A percentile compares a stretch with the other conserved stretches of the same genome.
Evolutionary conservation across 2,329 filamentous ascomycete species (phyloP).

Genomic region (Phoma sp.): DNA sequence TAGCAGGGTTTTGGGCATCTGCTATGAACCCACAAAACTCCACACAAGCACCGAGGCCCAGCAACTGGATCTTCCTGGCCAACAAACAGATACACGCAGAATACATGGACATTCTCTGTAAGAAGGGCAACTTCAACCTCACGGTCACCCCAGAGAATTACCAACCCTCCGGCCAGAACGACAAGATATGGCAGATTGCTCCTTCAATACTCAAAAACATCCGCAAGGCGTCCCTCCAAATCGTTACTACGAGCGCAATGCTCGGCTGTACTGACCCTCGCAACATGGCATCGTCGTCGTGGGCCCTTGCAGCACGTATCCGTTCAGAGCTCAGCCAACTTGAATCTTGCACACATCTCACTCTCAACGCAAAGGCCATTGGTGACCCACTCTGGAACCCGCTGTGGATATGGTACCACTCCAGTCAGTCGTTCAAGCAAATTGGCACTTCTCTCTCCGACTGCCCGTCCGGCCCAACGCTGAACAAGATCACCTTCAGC

Average conservation of each 20-base stretch:
- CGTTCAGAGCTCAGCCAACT: conserved; percentile 33
- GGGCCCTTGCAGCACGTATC: conserved; percentile 40
- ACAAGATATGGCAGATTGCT: conserved; percentile 40
- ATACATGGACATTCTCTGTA: conserved; percentile 46
- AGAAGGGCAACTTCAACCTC: conserved; percentile 40
- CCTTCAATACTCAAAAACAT: conserved; percentile 29
- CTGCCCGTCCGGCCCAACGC: conserved; percentile 22
- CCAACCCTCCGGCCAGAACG: conserved; percentile 9
- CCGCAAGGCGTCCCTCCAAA: conserved; percentile 37
- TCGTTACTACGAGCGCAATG: conserved; percentile 46
- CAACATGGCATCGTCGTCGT: conserved; percentile 41
- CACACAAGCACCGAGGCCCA: neutral
- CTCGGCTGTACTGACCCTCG: conserved; percentile 47
- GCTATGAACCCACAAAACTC: neutral
- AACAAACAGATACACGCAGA: conserved; percentile 41
- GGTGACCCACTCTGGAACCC: conserved; percentile 51
- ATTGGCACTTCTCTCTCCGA: conserved; percentile 31
- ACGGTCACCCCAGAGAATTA: conserved; percentile 44
- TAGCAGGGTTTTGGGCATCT: conserved; percentile 5
- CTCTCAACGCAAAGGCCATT: conserved; percentile 45
- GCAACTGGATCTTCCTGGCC: conserved; percentile 16
- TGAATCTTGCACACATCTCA: conserved; percentile 27
- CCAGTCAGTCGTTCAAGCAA: conserved; percentile 42
- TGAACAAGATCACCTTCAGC: conserved; percentile 44
- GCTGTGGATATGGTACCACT: conserved; percentile 50